Evolutionary conservation across 1,284 basidiomycete genomes (phyloP), one percentile per base, ranked within the genome.

Genomic region (Kalmanozyma brasiliensis): DNA sequence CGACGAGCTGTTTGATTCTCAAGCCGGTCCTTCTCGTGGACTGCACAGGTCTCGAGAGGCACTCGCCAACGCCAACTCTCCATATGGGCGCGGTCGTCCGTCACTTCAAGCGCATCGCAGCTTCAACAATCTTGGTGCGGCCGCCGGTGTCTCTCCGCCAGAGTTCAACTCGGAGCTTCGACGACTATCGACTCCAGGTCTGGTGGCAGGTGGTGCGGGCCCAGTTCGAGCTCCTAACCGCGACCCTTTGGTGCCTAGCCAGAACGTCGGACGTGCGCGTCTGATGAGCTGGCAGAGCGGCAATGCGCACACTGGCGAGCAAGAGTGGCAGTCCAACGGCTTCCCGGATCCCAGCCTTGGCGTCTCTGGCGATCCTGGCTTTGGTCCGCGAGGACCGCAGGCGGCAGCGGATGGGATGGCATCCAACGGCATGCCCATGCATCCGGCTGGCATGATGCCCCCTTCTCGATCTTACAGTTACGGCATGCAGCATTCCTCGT

Each of bases 201-300:
- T 33, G 14, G 45, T 20, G 2, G 30, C 49, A 1, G 48, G 46
- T 14, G 46, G 43, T 16, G 36, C 17, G 13, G 43, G 33, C 19
- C 22, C 55, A 20, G 33, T 24, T 9, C 66, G 57, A 41, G 44
- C 41, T 20, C 40, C 56, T 8, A 46, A 46, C 22, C 60, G 61
- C 37, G 67, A 65, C 23, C 67, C 61, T 2, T 46, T 70, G 8
- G 67, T 70, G 11, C 67, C 61, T 9, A 58, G 55, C 19, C 67
- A 70, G 49, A 65, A 61, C 17, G 56, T 56, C 16, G 62, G 67
- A 13, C 52, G 67, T 11, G 58, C 62, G 13, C 62, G 58, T 26
- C 41, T 64, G 13, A 61, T 70, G 67, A 69, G 66, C 52, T 69
- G 66, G 66, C 66, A 69, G 48, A 63, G 55, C 43, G 36, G 53